Conservation (phyloP, 345 rosid genomes). For the Psidium friedrichsthalianum region DNA sequence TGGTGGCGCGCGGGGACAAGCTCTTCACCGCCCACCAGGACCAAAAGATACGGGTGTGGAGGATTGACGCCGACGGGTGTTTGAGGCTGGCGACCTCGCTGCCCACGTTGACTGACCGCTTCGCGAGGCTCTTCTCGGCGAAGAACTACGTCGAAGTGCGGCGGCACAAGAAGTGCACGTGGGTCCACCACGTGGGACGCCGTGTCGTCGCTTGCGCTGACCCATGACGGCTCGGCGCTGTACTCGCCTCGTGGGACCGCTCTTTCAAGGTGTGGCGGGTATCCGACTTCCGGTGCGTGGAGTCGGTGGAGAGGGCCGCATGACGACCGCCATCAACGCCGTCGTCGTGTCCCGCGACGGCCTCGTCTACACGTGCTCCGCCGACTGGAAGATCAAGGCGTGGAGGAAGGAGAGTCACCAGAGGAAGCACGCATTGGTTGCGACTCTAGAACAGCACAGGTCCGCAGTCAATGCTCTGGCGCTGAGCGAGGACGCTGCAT, state of each 20-base stretch:
- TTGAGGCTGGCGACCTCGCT: slow-evolving; percentile 42
- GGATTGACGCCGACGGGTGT: slow-evolving; percentile 4
- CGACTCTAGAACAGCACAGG: slow-evolving; percentile 42
- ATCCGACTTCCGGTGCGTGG: slow-evolving; percentile 45
- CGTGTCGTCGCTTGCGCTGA: slow-evolving; percentile 46
- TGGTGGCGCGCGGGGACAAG: slow-evolving; percentile 32
- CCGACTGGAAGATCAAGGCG: slow-evolving; percentile 57
- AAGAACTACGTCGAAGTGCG: slow-evolving; percentile 58
- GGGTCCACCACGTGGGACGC: slow-evolving; percentile 76
- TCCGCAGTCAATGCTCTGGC: slow-evolving; percentile 70
- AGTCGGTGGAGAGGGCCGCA: slow-evolving; percentile 56
- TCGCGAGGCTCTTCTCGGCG: slow-evolving; percentile 21
- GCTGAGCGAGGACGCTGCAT: slow-evolving; percentile 36
- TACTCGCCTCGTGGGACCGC: slow-evolving; percentile 77
- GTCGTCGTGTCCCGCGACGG: slow-evolving; percentile 42
- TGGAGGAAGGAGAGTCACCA: slow-evolving; percentile 30
- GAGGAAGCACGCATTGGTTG: slow-evolving; percentile 28
- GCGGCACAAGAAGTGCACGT: slow-evolving; percentile 57
- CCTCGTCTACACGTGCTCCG: slow-evolving; percentile 55
- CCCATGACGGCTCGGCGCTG: slow-evolving; percentile 31
- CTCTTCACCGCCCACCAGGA: slow-evolving; percentile 72
- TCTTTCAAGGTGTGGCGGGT: slow-evolving; percentile 67
- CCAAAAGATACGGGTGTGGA: slow-evolving; percentile 66
- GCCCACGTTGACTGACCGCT: slow-evolving; percentile 52
- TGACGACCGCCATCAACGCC: slow-evolving; percentile 63